phyloP scores from a whole-genome alignment of 2,329 filamentous ascomycete species.

The Aureobasidium leucospermi region DNA sequence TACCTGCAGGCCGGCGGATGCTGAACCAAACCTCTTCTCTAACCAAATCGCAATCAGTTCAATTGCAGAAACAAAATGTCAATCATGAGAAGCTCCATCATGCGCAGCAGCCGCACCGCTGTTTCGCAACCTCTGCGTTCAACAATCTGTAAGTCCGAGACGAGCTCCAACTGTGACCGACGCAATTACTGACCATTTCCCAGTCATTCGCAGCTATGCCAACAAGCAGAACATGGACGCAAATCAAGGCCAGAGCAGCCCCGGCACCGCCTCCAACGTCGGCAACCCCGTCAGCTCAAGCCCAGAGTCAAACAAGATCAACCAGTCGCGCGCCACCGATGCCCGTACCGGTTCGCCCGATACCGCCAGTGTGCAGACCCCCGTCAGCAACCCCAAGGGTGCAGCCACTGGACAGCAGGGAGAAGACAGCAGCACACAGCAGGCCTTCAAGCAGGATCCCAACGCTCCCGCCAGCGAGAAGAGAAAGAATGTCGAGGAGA shows the following conservation, averaged over 20 bases:
- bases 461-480: constrained; percentile 19
- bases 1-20: background rate
- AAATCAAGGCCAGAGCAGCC: constrained; percentile 9
- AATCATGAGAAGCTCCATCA: constrained; percentile 10
- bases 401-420: background rate
- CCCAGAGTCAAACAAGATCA: constrained; percentile 8
- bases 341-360: constrained; percentile 2
- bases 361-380: constrained; percentile 9
- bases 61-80: background rate
- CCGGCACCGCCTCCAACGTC: constrained; percentile 14
- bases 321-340: constrained; percentile 11
- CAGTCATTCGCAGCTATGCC: constrained; percentile 13
- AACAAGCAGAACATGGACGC: constrained; percentile 5
- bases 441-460: constrained; percentile 18
- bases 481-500: constrained; percentile 18
- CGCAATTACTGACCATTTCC: background rate
- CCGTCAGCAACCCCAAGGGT: constrained; percentile 7
- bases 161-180: background rate
- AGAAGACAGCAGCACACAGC: constrained; percentile 34
- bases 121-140: constrained; percentile 1
- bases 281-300: constrained; percentile 10
- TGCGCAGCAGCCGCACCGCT: constrained; percentile 2
- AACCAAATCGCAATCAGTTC: background rate
- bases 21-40: background rate
- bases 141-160: background rate